Conservation (phyloP, 1,139 yeast genomes). For the Suhomyces chickasaworum region DNA sequence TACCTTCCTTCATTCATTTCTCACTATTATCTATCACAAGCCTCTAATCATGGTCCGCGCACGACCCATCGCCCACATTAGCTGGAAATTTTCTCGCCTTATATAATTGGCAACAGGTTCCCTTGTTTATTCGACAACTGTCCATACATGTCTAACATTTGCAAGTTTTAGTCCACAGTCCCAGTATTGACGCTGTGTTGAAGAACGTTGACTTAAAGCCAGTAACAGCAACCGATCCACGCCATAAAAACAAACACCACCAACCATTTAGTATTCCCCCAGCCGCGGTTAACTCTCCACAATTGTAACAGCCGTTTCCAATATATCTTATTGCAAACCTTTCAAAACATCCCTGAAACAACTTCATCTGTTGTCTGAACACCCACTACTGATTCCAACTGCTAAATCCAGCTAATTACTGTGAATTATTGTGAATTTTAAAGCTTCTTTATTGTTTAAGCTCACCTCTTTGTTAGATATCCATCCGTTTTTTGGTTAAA, state of each 20-base stretch:
- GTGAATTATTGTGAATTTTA: no score
- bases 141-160: background rate
- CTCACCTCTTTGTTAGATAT: background rate
- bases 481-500: background rate
- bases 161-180: slow-evolving; percentile 1
- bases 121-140: slow-evolving; percentile 1
- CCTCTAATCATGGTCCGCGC: background rate
- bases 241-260: background rate
- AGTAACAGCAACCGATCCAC: background rate
- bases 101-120: background rate
- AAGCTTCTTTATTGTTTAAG: background rate
- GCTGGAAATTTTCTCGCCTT: background rate
- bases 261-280: background rate
- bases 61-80: background rate
- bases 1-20: no score
- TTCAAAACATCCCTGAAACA: background rate
- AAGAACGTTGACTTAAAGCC: slow-evolving; percentile 1
- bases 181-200: slow-evolving; percentile 2
- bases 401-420: background rate
- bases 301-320: background rate
- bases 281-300: background rate
- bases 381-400: background rate
- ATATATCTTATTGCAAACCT: background rate
- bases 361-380: background rate
- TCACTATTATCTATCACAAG: background rate